Evolutionary conservation across 257 asterid species (phyloP).

Genomic region (Solanum ossicruentum): DNA sequence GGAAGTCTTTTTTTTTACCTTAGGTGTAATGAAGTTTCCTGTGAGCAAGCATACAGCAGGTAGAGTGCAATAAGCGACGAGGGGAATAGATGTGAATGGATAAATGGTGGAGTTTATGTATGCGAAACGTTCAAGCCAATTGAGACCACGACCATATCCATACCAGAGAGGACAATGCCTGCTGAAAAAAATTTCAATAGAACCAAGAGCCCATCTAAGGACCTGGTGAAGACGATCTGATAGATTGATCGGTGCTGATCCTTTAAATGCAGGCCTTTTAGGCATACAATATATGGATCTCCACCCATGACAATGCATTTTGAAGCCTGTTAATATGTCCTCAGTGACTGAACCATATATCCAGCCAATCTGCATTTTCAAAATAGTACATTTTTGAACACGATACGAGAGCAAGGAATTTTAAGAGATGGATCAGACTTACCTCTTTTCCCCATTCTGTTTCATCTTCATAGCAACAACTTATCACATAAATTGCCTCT

Average conservation of each 20-base stretch:
- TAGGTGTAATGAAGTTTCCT: conserved; percentile 15
- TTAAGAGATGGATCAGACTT: background rate
- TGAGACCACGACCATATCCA: conserved; percentile 19
- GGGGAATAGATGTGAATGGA: conserved; percentile 18
- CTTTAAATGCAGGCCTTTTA: conserved; percentile 16
- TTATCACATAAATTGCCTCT: conserved; percentile 26
- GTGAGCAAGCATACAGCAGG: conserved; percentile 22
- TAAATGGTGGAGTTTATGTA: conserved; percentile 17
- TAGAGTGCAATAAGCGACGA: conserved; percentile 13
- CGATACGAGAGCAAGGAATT: background rate
- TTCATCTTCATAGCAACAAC: conserved; percentile 29
- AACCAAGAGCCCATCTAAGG: conserved; percentile 26
- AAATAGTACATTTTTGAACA: background rate
- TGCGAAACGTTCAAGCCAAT: conserved; percentile 14
- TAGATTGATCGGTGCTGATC: conserved; percentile 23
- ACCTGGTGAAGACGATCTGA: conserved; percentile 28
- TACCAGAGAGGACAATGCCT: conserved; percentile 22
- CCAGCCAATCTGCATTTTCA: conserved; percentile 19
- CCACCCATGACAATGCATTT: conserved; percentile 36
- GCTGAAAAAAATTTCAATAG: conserved; percentile 18
- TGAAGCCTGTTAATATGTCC: conserved; percentile 24
- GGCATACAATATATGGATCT: conserved; percentile 24
- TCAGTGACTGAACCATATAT: conserved; percentile 32
- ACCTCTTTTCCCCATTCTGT: conserved; percentile 35
- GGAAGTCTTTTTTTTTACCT: background rate